phyloP scores from a whole-genome alignment of 768 basidiomycete species.

The Mycena crocata region DNA sequence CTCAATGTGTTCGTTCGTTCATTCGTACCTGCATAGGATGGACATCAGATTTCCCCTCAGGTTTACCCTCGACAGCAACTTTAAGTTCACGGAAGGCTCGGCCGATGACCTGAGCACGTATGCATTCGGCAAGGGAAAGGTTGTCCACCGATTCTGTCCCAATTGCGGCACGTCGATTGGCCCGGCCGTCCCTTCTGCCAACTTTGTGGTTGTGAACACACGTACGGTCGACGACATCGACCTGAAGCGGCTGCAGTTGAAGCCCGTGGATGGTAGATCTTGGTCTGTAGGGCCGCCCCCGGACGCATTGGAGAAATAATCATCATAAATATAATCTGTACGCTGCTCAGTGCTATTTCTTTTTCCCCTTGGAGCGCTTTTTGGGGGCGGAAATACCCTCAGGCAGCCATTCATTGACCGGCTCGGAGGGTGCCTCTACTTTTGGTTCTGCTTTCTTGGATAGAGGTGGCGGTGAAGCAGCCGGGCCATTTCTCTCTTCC shows the following conservation, averaged over 20 bases:
- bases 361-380: conserved; percentile 54
- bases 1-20: conserved; percentile 23
- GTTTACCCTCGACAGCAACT: conserved; percentile 15
- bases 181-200: background rate
- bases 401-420: conserved; percentile 64
- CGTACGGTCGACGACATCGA: conserved; percentile 25
- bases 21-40: background rate
- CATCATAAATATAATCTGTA: conserved; percentile 7
- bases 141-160: conserved; percentile 18
- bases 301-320: background rate
- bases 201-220: conserved; percentile 17
- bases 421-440: conserved; percentile 35
- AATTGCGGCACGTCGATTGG: conserved; percentile 25
- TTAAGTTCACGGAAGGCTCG: conserved; percentile 23
- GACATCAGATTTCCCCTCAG: conserved; percentile 8
- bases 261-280: background rate
- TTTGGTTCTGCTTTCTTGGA: conserved; percentile 18
- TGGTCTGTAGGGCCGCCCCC: background rate
- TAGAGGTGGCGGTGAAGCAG: conserved; percentile 13
- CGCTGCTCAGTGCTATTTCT: conserved; percentile 26
- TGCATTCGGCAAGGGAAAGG: background rate
- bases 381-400: conserved; percentile 57
- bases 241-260: conserved; percentile 8
- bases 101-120: conserved; percentile 21
- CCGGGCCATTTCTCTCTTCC: conserved; percentile 37